Evolutionary conservation across 1,284 basidiomycete species (phyloP), one percentile per base, ranked within the genome.

Genomic region (Leccinum olivaceoglutinosum): DNA sequence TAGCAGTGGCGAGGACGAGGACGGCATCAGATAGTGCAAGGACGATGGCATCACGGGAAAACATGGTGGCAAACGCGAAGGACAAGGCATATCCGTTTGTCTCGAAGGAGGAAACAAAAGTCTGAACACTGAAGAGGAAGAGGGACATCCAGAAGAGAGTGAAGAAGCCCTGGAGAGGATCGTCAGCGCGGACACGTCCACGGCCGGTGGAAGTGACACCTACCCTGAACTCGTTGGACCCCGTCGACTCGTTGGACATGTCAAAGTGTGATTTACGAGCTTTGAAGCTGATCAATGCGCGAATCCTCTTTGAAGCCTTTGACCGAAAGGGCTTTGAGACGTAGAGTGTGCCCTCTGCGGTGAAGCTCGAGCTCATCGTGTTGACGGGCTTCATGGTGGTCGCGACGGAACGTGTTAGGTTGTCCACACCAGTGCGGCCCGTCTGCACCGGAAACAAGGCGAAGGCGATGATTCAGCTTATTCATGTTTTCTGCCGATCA

Each of bases 91-190:
- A 86, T 32, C 94, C 94, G 41, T 85, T 89, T 7, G 83, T 79
- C 70, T 93, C 87, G 69, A 93, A 87, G 68, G 89, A 86, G 57
- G 84, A 82, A 55, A 95, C 79, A 70, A 93, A 93, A 1, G 90
- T 92, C 67, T 88, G 82, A 39, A 94, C 72, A 25, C 88, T 86
- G 68, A 93, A 88, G 58, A 96, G 81, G 69, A 92, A 94, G 69
- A 93, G 84, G 25, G 89, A 93, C 72, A 89, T 85, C 87, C 95
- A 97, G 78, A 97, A 97, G 61, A 98, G 83, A 2, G 90, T 85
- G 77, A 94, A 97, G 81, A 97, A 97, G 1, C 95, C 95, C 87
- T 90, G 69, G 8, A 0, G 36, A 38, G 56, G 14, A 57, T 38
- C 58, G 59, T 70, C n/a, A 69, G 55, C 38, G 51, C 11, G 18